These are phyloP conservation scores for Lactarius indigo DNA, from an alignment of 768 basidiomycete species.

Conservation along the genomic window DNA sequence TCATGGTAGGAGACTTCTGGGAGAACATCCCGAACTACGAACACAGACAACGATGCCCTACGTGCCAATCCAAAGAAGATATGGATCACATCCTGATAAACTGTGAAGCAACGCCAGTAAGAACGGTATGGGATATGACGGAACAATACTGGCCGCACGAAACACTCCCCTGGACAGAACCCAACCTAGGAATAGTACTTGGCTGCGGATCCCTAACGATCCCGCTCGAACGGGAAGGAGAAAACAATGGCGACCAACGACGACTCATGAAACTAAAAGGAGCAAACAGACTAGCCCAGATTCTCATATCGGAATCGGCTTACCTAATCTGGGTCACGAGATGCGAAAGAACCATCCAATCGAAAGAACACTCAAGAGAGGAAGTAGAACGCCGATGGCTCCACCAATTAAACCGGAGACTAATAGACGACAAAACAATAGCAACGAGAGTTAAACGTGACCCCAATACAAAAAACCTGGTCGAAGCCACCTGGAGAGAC, in stretches of 20 bases:
- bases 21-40: not conserved
- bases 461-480: no score
- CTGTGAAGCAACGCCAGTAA: not conserved
- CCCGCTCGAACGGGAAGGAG: not conserved
- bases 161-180: no score
- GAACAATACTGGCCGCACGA: not conserved
- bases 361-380: not conserved
- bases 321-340: constrained; percentile 22
- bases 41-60: not conserved
- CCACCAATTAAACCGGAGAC: not conserved
- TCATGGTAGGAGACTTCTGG: not conserved
- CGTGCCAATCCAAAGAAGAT: constrained; percentile 7
- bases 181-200: not conserved
- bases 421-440: not conserved
- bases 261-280: no score
- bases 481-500: no score
- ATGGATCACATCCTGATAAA: constrained; percentile 27
- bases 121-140: not conserved
- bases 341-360: constrained; percentile 18
- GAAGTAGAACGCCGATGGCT: not conserved
- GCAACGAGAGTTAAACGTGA: not conserved
- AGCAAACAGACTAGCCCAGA: constrained; percentile 11
- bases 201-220: constrained; percentile 18
- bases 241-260: no score
- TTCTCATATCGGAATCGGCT: constrained; percentile 9